These are phyloP conservation scores for Pterocarpus santalinus DNA, from an alignment of 306 rosid species.

Conservation along the genomic window DNA sequence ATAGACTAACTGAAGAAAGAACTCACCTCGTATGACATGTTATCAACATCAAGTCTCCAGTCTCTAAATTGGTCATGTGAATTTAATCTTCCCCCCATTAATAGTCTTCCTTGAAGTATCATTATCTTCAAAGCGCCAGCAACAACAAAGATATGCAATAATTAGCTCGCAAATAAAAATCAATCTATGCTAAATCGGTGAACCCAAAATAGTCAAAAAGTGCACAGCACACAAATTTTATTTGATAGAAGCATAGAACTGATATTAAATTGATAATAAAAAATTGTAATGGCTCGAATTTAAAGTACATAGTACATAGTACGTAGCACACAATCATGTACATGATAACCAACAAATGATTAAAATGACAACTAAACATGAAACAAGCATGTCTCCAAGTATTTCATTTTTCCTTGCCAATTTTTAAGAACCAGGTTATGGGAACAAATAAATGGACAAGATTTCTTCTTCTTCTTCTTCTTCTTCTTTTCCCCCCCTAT, in stretches of 20 bases:
- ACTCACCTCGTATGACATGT: constrained; percentile 90
- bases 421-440: neutral
- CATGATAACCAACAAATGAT: constrained; percentile 1
- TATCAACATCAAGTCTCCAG: constrained; percentile 91
- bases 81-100: constrained; percentile 79
- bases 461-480: neutral
- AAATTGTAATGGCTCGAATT: neutral
- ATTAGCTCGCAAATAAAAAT: neutral
- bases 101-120: constrained; percentile 77
- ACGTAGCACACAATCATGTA: neutral
- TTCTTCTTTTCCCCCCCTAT: too few relatives aligned
- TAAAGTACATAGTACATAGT: neutral
- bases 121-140: constrained; percentile 65
- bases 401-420: neutral
- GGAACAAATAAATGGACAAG: neutral
- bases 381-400: neutral
- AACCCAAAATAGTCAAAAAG: neutral
- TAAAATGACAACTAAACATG: neutral
- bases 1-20: neutral
- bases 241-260: too few relatives aligned
- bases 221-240: neutral
- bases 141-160: constrained; percentile 31
- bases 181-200: neutral
- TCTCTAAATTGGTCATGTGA: constrained; percentile 79
- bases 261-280: neutral